Conservation (phyloP, 257 asterid species). For the Solanum arcanum region DNA sequence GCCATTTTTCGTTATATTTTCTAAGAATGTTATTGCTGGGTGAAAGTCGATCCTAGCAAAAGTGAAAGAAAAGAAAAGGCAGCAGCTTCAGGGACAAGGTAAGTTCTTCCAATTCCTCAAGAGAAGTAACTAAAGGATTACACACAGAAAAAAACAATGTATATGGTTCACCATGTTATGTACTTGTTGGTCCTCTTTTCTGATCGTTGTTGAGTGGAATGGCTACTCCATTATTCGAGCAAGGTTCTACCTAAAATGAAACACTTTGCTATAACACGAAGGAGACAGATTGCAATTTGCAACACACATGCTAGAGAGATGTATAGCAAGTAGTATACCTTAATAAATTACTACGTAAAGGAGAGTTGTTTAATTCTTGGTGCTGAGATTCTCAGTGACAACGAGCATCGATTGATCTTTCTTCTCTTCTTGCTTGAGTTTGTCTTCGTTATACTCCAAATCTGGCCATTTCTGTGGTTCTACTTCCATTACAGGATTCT, state of each 20-base stretch:
- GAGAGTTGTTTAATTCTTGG: not conserved
- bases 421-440: not conserved
- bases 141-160: not conserved
- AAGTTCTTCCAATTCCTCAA: not conserved
- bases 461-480: conserved; percentile 30
- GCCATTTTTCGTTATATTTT: not conserved
- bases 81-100: not conserved
- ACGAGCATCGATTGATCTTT: not conserved
- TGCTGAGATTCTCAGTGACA: not conserved
- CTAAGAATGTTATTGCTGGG: not conserved
- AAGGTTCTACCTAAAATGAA: not conserved
- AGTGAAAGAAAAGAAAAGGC: not conserved
- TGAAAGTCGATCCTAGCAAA: not conserved
- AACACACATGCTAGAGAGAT: not conserved
- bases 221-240: not conserved
- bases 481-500: conserved; percentile 2
- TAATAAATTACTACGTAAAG: not conserved
- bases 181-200: not conserved
- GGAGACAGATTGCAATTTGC: not conserved
- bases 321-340: not conserved
- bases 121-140: not conserved
- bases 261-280: not conserved
- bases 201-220: not conserved
- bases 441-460: conserved; percentile 1
- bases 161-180: not conserved